Base-by-base conservation (phyloP, 2,329 filamentous ascomycete genomes). In the Fusarium decemcellulare region DNA sequence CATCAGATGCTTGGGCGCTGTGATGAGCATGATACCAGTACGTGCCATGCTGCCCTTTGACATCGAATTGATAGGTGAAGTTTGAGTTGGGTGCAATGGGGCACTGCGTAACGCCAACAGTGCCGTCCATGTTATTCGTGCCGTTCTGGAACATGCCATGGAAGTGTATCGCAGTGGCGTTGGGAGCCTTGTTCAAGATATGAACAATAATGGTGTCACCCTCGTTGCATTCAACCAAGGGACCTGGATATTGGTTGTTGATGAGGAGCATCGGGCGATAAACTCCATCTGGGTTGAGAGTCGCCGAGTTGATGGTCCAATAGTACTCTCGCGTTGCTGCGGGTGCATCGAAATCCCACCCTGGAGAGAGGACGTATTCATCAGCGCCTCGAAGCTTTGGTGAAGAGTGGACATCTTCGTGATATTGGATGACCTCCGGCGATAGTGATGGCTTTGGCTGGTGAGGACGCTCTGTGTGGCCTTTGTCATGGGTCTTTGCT, bases 131-230 rank as follows among this genome's bases (percentile, higher is more conserved):
- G 60, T 85, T 85, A 62, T 89, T 93, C 0, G 91, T 92, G 11
- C 91, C 91, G 70, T 93, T 93, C 75, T 94, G 92, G 74, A 89
- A 93, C 67, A 95, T 85, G 15, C 93, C 93, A 71, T 95, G 93
- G 77, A 92, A 95, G 76, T 95, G 93, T 6, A 95, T 83, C 39
- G 86, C 87, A 9, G 91, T 91, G 12, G 85, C 87, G 69, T 94
- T 92, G 12, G 83, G 81, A 1, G 92, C 87, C 23, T 86, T 84
- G 72, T 95, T 95, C 70, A 88, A 81, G 53, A 94, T 84, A 34
- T 92, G 88, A 44, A 94, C 88, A 5, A 93, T 78, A 9, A 96
- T 78, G 1, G 86, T 88, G 72, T 96, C 93, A 18, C 91, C 92
- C 68, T 92, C 89, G 69, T 92, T 93, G 66, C 90, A 88, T 68